These are phyloP conservation scores for Sesbania bispinosa DNA, from an alignment of 306 rosid genomes.

Conservation along the genomic window DNA sequence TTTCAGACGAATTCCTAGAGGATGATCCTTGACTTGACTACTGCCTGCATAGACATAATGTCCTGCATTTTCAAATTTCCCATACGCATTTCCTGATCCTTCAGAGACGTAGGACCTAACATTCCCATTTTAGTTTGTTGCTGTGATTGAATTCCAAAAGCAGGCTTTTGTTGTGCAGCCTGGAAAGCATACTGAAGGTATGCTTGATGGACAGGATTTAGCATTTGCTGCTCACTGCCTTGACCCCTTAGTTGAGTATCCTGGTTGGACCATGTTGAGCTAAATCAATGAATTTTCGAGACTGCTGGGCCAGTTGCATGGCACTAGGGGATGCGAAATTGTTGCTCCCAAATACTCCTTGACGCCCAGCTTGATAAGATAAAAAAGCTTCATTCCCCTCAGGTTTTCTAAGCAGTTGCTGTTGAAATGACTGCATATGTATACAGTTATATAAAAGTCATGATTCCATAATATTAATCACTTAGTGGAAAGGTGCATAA, in stretches of 20 bases:
- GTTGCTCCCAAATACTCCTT: constrained; percentile 59
- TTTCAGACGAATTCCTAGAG: constrained; percentile 58
- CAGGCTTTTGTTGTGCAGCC: constrained; percentile 82
- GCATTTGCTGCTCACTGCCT: constrained; percentile 73
- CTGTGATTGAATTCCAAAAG: constrained; percentile 71
- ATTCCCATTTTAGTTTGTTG: constrained; percentile 82
- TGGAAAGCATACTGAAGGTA: constrained; percentile 88
- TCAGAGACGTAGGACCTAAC: constrained; percentile 58
- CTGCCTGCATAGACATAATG: constrained; percentile 58
- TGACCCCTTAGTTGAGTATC: constrained; percentile 72
- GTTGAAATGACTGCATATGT: constrained; percentile 68
- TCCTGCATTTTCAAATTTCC: constrained; percentile 89
- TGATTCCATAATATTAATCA: not conserved
- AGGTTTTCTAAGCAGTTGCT: constrained; percentile 76
- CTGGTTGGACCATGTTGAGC: constrained; percentile 67
- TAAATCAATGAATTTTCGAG: constrained; percentile 61
- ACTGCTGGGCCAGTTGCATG: constrained; percentile 74
- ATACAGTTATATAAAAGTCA: constrained; percentile 10
- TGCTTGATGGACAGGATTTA: constrained; percentile 82
- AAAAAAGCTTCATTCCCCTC: constrained; percentile 80
- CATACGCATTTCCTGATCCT: constrained; percentile 84
- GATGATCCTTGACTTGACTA: constrained; percentile 74
- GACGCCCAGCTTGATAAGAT: constrained; percentile 75
- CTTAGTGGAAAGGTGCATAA: not conserved
- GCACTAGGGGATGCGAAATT: constrained; percentile 65